These are phyloP conservation scores for Kodamaea kaohsiungensis DNA, from an alignment of 805 yeast species.

Conservation along the genomic window DNA sequence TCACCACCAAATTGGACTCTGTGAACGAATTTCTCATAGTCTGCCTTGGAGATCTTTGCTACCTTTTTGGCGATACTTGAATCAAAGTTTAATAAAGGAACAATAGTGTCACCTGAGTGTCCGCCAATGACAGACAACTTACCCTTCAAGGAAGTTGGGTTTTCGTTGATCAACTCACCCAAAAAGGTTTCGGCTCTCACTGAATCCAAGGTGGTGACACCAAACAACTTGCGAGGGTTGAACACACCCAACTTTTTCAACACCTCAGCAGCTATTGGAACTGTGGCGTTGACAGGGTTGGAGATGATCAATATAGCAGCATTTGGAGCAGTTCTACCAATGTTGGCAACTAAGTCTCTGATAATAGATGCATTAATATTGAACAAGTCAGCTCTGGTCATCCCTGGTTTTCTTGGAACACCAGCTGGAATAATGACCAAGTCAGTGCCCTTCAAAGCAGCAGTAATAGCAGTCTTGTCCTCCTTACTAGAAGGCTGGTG, in stretches of 20 bases:
- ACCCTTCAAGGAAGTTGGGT: slow-evolving; percentile 37
- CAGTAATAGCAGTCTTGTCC: slow-evolving; percentile 37
- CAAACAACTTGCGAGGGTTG: slow-evolving; percentile 46
- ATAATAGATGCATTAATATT: slow-evolving; percentile 48
- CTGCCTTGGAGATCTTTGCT: slow-evolving; percentile 15
- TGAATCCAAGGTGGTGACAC: slow-evolving; percentile 47
- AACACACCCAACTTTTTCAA: slow-evolving; percentile 47
- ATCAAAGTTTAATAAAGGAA: slow-evolving; percentile 34
- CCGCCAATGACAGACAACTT: slow-evolving; percentile 47
- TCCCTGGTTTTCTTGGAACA: slow-evolving; percentile 50
- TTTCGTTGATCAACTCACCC: slow-evolving; percentile 34
- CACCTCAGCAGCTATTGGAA: slow-evolving; percentile 50
- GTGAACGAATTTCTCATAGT: slow-evolving; percentile 31
- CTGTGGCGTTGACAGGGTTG: slow-evolving; percentile 49
- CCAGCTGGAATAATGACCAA: slow-evolving; percentile 49
- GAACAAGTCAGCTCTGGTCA: slow-evolving; percentile 50
- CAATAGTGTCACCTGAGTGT: slow-evolving; percentile 49
- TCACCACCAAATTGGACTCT: slow-evolving; percentile 76
- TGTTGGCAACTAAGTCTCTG: slow-evolving; percentile 43
- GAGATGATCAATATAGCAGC: slow-evolving; percentile 48
- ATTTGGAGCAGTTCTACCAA: slow-evolving; percentile 39
- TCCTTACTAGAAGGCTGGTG: slow-evolving; percentile 41
- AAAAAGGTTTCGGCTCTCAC: slow-evolving; percentile 49
- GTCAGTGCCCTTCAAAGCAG: slow-evolving; percentile 39
- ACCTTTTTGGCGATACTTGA: slow-evolving; percentile 19